Base-by-base conservation (phyloP, 805 yeast species). In the Suhomyces sp. region DNA sequence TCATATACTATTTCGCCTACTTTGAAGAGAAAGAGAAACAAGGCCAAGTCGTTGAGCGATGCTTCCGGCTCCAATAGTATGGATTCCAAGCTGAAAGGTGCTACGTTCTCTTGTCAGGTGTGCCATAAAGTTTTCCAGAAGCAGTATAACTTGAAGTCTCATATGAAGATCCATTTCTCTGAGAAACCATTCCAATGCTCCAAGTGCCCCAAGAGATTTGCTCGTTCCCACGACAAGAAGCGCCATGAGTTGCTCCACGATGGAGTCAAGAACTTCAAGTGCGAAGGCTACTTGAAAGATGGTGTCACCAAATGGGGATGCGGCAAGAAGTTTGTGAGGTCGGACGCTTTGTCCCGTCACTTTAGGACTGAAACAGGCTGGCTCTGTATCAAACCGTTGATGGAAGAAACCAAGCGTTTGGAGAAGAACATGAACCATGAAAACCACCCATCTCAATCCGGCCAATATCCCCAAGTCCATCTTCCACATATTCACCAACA, bases 321-420 rank as follows among this genome's bases (percentile, higher is more conserved):
- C 65, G 86, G 87, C 13, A 82, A 84, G 63, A 75, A 78, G 57
- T 87, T 87, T 67, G 90, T 92, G 5, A 73, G 94, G 42, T 85
- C 88, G 2, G 94, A 88, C 65, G 94, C 93, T 0, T 73, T 87
- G 41, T 84, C 88, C 2, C 77, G 93, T 49, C 94, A 87, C 62
- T 86, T 87, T 63, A 72, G 88, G 52, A 85, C 92, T 2, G 93
- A 86, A 54, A 82, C 88, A 0, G 94, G 94, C 1, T 80, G 86
- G 74, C 68, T 75, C 17, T 87, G 94, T 64, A 80, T 87, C 49
- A 73, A 78, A 54, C 88, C 89, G 3, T 71, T 87, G 55, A 77
- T 85, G 75, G 81, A 78, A 33, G 90, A 84, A 54, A 86, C 78
- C n/a, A 72, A 67, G 55, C 67, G 62, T 29, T 44, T 61, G 46